Evolutionary conservation across 2,329 filamentous ascomycete genomes (phyloP).

Genomic region (Ceratocystis smalleyi): DNA sequence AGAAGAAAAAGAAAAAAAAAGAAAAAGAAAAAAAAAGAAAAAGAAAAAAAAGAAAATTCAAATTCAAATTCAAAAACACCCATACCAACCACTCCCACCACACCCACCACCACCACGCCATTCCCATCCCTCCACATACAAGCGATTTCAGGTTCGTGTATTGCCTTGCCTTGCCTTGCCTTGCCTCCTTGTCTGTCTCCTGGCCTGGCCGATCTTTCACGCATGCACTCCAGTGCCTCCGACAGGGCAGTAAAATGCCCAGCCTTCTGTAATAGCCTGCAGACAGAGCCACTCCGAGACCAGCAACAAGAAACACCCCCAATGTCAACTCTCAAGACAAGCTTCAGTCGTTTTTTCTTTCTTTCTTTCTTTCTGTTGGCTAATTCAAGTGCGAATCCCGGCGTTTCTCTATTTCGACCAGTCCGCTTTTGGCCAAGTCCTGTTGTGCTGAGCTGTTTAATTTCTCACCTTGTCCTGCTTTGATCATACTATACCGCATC

Average conservation of each 20-base stretch:
- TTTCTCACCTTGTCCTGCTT: not conserved
- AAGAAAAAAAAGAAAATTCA: not conserved
- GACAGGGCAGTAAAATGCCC: not conserved
- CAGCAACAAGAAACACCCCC: not conserved
- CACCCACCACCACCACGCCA: not conserved
- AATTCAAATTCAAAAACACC: not conserved
- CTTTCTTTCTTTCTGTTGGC: too few relatives aligned
- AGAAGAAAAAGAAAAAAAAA: not conserved
- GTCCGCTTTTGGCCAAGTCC: not conserved
- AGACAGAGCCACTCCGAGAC: not conserved
- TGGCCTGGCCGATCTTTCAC: not conserved
- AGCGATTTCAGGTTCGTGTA: not conserved
- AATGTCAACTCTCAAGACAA: not conserved
- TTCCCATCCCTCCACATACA: not conserved
- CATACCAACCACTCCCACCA: not conserved
- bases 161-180: not conserved
- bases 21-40: not conserved
- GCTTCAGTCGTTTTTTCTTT: too few relatives aligned
- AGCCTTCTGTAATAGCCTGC: not conserved
- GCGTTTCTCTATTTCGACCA: not conserved
- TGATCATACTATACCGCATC: not conserved
- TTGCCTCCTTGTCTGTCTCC: not conserved
- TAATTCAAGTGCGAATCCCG: too few relatives aligned
- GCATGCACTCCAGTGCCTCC: not conserved
- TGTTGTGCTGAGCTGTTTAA: not conserved